phyloP scores from a whole-genome alignment of 306 rosid genomes.

The Cajanus cajan region DNA sequence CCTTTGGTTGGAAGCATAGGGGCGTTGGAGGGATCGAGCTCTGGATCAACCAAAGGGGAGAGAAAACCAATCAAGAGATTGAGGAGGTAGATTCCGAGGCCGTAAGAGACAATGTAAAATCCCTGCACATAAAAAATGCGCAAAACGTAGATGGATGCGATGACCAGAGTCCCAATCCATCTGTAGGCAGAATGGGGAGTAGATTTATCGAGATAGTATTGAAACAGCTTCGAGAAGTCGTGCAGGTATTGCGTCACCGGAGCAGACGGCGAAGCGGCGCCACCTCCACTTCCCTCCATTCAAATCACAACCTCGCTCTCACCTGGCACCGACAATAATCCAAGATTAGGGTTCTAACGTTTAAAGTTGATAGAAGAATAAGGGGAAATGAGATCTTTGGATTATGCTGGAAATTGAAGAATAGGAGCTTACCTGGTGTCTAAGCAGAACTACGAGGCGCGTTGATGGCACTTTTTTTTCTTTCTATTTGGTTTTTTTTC shows the following conservation, averaged over 20 bases:
- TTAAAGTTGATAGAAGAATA: no score
- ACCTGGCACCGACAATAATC: background rate
- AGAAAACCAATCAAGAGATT: conserved; percentile 84
- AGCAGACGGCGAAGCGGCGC: conserved; percentile 40
- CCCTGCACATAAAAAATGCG: conserved; percentile 66
- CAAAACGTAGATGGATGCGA: conserved; percentile 49
- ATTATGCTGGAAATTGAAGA: no score
- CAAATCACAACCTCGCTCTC: no score
- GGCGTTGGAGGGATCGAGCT: conserved; percentile 55
- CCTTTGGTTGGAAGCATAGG: conserved; percentile 78
- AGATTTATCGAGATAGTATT: conserved; percentile 67
- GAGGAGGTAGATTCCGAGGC: conserved; percentile 83
- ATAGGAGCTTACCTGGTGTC: no score
- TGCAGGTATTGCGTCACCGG: conserved; percentile 57
- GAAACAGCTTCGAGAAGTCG: conserved; percentile 59
- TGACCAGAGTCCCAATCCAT: conserved; percentile 60
- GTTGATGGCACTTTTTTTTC: no score
- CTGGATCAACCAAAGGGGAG: conserved; percentile 86
- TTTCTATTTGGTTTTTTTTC: no score
- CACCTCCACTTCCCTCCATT: conserved; percentile 54
- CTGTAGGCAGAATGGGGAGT: conserved; percentile 60
- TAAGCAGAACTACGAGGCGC: no score
- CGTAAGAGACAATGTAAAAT: conserved; percentile 77
- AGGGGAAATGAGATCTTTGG: no score
- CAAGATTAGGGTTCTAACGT: no score